Base-by-base conservation (phyloP, 1,284 basidiomycete species). In the Takashimella tepidaria region DNA sequence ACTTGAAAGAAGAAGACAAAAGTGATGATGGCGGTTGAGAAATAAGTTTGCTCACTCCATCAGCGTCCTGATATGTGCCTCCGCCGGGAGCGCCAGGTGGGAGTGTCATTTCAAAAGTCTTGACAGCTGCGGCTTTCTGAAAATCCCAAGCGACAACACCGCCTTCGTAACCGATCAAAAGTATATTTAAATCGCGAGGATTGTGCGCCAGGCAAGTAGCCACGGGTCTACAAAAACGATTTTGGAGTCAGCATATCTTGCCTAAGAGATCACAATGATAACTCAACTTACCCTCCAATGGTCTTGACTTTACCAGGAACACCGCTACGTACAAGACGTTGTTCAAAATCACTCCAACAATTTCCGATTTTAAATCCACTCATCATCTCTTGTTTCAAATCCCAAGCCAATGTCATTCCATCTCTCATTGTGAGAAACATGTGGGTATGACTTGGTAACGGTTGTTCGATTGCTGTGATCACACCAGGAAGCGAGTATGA, bases 81-180 rank as follows among this genome's bases (percentile, higher is more conserved):
- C 87, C 87, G 41, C 89, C 89, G 3, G 88, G 86, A 6, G 89
- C 87, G 26, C 89, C 89, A 5, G 88, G 86, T 13, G 84, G 83
- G 11, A 88, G 74, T 1, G 81, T 76, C 54, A 85, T 76, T 66
- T 87, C 84, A 64, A 85, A 91, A 10, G 79, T 82, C 59, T 84
- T 82, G 16, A 84, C 70, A 1, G 82, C 80, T 25, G 76, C 79
- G n/a, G 79, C 77, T 68, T 86, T 71, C 63, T 87, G 86, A 45
- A 92, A 75, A 72, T 91, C 83, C 66, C 80, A 85, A 12, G 90
- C 75, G 21, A 86, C 78, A 4, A 91, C 79, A 2, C 89, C 90
- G 19, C 87, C 86, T 77, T 85, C 84, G 72, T 91, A 93, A 2
- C 84, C 89, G 23, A 95, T 78, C 47, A 95, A 84, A 6, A 93